Base-by-base conservation (phyloP, 352 stramenopile genomes). In the Globisporangium parvum region DNA sequence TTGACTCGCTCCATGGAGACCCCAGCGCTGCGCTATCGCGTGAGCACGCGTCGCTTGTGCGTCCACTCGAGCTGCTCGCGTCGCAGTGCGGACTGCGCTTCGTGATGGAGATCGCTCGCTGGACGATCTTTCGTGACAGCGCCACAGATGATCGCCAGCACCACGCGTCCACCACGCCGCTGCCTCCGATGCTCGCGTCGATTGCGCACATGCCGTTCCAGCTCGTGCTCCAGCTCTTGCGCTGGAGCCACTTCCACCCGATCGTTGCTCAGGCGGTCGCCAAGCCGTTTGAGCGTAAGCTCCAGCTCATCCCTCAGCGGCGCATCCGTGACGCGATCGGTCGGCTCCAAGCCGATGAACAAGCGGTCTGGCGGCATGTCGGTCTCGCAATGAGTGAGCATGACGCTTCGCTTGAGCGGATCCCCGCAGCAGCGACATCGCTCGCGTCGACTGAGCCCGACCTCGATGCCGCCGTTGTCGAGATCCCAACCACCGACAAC, bases 191-290 rank as follows among this genome's bases (percentile, higher is more conserved):
- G 54, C 71, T 81, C 48, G 53, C 65, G 18, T 71, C 64, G 1
- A 67, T 63, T 26, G 63, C 61, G 28, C 73, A 79, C 26, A 50
- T 91, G 17, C 77, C 83, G 23, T 90, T 93, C 61, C 83, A 93
- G 47, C 45, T 91, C 1, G 28, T 89, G 33, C 24, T 87, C 26
- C 70, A 91, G 18, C 49, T 87, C 6, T 48, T 93, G 20, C 75
- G 80, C 6, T 90, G 81, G 80, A 86, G 75, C 33, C 77, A 84
- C 54, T 93, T 82, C 57, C 78, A 89, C 44, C 80, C 80, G 14
- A 23, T 52, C 5, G 54, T 90, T 37, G 37, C 77, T 5, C 53
- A 54, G 9, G 54, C 65, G 3, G 58, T 86, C 8, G 54, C 46
- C 0, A 75, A 66, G 54, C 76, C 75, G 17, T 71, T 93, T 15